These are phyloP conservation scores for Coemansia aciculifera DNA, from an alignment of 192 early-diverging fungal species.

Conservation along the genomic window DNA sequence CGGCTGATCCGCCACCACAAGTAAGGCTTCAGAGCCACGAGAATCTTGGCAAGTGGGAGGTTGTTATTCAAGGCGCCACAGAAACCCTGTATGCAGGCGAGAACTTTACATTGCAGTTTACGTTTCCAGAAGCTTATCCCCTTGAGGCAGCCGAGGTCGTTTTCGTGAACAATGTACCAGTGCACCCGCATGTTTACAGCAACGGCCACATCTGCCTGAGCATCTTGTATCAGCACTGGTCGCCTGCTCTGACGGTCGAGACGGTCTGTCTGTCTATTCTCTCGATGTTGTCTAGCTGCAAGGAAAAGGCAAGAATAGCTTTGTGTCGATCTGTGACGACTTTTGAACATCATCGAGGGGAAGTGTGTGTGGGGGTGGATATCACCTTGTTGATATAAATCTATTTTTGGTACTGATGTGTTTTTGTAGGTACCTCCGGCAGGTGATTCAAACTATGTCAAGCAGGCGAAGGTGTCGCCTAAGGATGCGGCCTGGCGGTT, in stretches of 20 bases:
- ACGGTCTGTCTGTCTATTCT: constrained; percentile 87
- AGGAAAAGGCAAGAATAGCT: constrained; percentile 59
- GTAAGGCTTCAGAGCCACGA: constrained; percentile 19
- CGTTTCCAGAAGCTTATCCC: constrained; percentile 71
- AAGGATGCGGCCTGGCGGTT: constrained; percentile 35
- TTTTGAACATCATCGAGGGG: not conserved
- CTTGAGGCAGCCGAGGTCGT: constrained; percentile 74
- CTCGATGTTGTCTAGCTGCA: constrained; percentile 92
- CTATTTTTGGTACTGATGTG: constrained; percentile 5
- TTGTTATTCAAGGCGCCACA: constrained; percentile 64
- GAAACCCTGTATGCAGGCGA: constrained; percentile 68
- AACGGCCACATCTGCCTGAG: constrained; percentile 97
- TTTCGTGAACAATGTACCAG: constrained; percentile 63
- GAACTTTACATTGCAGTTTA: constrained; percentile 60
- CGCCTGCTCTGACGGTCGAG: constrained; percentile 84
- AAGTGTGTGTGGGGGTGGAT: not conserved
- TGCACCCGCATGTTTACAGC: constrained; percentile 79
- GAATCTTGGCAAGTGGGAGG: constrained; percentile 57
- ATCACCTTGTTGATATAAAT: not conserved
- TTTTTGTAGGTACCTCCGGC: constrained; percentile 26
- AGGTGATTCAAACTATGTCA: constrained; percentile 23
- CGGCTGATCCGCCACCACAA: constrained; percentile 13
- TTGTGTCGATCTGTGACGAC: constrained; percentile 1
- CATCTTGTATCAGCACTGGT: constrained; percentile 94
- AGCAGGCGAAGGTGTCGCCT: constrained; percentile 21